Evolutionary conservation across 768 basidiomycete genomes (phyloP), one percentile per base, ranked within the genome.

Genomic region (Tulasnella sp.): DNA sequence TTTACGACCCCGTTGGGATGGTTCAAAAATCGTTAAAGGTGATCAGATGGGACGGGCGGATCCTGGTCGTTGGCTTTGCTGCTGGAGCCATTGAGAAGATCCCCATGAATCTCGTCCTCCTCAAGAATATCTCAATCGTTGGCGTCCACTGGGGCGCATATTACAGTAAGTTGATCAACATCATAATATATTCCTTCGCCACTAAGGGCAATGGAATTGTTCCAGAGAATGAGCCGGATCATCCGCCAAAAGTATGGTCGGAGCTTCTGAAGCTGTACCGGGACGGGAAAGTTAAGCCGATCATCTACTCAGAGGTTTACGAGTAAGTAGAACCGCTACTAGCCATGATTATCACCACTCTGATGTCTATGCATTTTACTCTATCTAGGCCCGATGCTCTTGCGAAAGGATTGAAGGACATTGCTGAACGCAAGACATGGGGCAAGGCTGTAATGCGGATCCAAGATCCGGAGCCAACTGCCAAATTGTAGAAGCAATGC

Each of bases 51-150:
- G 93, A 94, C 69, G 92, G 94, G 0, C 80, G 95, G 13, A 84
- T 87, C 1, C 67, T 99, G 10, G 87, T 98, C n/a, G 84, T 99
- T 53, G 96, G 95, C 4, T 98, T 94, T 70, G 90, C 87, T 3
- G 87, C 79, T 5, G 89, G 89, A 3, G 71, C 76, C 11, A 90
- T 95, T 56, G 90, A 93, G 70, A 88, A 90, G 76, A 85, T 95
- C 21, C 89, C 95, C 0, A 82, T 91, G 68, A 78, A 79, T 64
- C 68, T 78, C 21, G 78, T 93, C 13, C 75, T 95, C 13, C 76
- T 94, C 21, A 95, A 95, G 73, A 93, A 94, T 65, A 76, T 89
- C 23, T 83, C 87, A 10, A 70, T 96, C 9, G 77, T 89, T 51
- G 94, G 95, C 5, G 71, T 96, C 9, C 85, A 86, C 66, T 95